phyloP scores from a whole-genome alignment of 2,329 filamentous ascomycete genomes.

The Botrytis hyacinthi region DNA sequence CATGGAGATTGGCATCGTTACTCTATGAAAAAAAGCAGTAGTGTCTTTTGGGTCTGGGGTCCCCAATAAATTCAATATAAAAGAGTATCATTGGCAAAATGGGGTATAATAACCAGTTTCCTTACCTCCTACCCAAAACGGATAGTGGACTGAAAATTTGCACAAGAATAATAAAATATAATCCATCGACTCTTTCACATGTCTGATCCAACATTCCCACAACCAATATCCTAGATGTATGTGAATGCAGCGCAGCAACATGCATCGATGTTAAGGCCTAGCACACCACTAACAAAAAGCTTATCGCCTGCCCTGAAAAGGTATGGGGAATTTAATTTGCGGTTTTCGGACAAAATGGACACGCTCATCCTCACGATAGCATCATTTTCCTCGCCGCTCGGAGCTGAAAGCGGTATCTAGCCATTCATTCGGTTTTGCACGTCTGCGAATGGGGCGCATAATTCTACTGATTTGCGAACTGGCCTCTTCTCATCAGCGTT shows the following conservation, averaged over 20 bases:
- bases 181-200: neutral
- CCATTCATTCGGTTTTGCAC: conserved; percentile 1
- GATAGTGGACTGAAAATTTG: neutral
- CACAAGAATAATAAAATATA: neutral
- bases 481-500: neutral
- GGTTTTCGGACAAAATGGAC: neutral
- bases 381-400: conserved; percentile 1
- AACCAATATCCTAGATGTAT: neutral
- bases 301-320: conserved; percentile 10
- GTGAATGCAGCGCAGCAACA: neutral
- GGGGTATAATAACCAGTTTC: neutral
- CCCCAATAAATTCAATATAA: conserved; percentile 1
- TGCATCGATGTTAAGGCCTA: conserved; percentile 10
- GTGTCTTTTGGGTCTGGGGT: conserved; percentile 12
- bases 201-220: neutral
- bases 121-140: neutral
- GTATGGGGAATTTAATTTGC: conserved; percentile 8
- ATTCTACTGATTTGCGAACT: neutral
- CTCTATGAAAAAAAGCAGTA: neutral
- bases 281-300: conserved; percentile 5
- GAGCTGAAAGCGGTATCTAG: neutral
- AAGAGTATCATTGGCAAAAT: neutral
- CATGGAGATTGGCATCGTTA: neutral
- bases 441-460: conserved; percentile 7
- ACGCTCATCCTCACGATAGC: neutral